phyloP scores from a whole-genome alignment of 345 rosid species.

The Eucalyptus grandis region DNA sequence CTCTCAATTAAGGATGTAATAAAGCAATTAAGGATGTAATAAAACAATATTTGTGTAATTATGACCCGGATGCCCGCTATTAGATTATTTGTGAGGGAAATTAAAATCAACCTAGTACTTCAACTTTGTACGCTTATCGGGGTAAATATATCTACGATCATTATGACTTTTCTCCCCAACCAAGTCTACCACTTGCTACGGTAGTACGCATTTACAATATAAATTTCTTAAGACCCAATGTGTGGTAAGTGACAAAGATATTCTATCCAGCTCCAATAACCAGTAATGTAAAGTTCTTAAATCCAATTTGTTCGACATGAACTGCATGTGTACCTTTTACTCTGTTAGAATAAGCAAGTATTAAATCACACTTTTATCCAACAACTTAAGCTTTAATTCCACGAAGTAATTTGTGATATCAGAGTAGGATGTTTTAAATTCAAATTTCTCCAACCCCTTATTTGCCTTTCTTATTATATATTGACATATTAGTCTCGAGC shows the following conservation, averaged over 20 bases:
- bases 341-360: too few relatives aligned
- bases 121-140: background rate
- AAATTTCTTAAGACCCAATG: background rate
- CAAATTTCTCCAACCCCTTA: background rate
- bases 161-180: background rate
- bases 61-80: background rate
- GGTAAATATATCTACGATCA: background rate
- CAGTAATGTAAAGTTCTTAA: background rate
- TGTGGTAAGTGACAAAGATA: background rate
- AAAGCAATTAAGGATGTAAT: too few relatives aligned
- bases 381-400: too few relatives aligned
- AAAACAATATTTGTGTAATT: background rate
- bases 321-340: too few relatives aligned
- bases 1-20: too few relatives aligned
- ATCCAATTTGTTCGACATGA: too few relatives aligned
- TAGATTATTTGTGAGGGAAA: background rate
- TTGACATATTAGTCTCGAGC: background rate
- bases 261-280: background rate
- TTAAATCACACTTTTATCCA: too few relatives aligned
- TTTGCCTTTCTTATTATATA: background rate
- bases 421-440: background rate
- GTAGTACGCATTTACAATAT: background rate
- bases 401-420: too few relatives aligned
- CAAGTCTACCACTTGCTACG: background rate
- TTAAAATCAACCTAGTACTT: background rate